phyloP scores from a whole-genome alignment of 257 asterid species.

The Fraxinus cuspidata region DNA sequence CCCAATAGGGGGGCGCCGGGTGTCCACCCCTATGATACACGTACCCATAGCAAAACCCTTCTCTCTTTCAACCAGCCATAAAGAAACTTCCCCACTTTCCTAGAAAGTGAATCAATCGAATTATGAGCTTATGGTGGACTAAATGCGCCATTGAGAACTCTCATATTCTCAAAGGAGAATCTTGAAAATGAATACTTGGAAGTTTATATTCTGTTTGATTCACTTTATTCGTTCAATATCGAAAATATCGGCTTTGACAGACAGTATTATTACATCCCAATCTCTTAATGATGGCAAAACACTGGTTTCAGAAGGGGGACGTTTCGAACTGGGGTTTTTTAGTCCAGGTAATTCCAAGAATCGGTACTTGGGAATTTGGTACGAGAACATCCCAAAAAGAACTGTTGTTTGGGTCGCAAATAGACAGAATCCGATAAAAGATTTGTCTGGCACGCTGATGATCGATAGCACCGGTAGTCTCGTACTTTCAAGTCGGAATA shows the following conservation, averaged over 20 bases:
- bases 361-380: slow-evolving; percentile 13
- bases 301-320: slow-evolving; percentile 22
- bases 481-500: neutral
- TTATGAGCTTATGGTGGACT: neutral
- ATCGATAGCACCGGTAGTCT: neutral
- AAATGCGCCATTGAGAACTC: neutral
- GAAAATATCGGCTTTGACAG: neutral
- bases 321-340: slow-evolving; percentile 19
- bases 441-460: neutral
- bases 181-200: neutral
- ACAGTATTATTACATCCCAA: slow-evolving; percentile 4
- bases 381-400: neutral
- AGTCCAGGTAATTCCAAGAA: slow-evolving; percentile 14
- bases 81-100: neutral
- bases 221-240: neutral
- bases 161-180: slow-evolving; percentile 11
- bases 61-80: neutral
- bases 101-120: neutral
- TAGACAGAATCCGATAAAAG: neutral
- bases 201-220: neutral
- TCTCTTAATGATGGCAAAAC: slow-evolving; percentile 21
- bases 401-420: slow-evolving; percentile 10
- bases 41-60: too few species aligned
- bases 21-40: too few species aligned
- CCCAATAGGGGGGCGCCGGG: too few species aligned